phyloP scores from a whole-genome alignment of 441 rosid species.

The Hura crepitans region DNA sequence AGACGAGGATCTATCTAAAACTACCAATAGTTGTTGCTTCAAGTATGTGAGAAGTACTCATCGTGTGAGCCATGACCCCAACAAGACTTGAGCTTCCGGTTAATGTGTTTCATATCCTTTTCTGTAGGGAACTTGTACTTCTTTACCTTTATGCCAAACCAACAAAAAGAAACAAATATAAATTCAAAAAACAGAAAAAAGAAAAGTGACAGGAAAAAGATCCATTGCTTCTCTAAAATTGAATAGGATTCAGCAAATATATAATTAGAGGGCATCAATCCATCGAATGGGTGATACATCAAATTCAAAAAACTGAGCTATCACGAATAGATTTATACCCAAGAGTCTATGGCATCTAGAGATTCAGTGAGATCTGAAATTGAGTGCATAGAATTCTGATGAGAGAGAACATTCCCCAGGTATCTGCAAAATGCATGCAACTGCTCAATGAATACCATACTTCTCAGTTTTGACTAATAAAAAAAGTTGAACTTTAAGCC shows the following conservation, averaged over 20 bases:
- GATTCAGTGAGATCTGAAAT: slow-evolving; percentile 47
- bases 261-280: not conserved
- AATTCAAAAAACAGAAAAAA: too few relatives aligned
- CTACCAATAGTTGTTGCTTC: not conserved
- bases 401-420: slow-evolving; percentile 44
- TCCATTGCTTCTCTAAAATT: not conserved
- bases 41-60: slow-evolving; percentile 46
- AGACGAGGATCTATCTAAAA: not conserved
- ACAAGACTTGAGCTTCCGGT: slow-evolving; percentile 84
- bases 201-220: not conserved
- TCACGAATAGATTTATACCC: slow-evolving; percentile 38
- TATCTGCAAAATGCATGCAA: slow-evolving; percentile 45
- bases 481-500: not conserved
- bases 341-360: slow-evolving; percentile 50
- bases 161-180: not conserved
- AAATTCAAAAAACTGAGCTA: slow-evolving; percentile 11
- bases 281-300: not conserved
- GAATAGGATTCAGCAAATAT: not conserved
- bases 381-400: slow-evolving; percentile 49
- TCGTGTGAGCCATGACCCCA: slow-evolving; percentile 79
- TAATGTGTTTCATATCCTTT: slow-evolving; percentile 92
- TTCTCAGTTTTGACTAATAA: not conserved
- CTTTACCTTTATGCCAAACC: slow-evolving; percentile 39
- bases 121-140: slow-evolving; percentile 72
- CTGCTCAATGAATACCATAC: not conserved